These are phyloP conservation scores for Alternaria tenuissima DNA, from an alignment of 2,329 filamentous ascomycete species.

Conservation along the genomic window DNA sequence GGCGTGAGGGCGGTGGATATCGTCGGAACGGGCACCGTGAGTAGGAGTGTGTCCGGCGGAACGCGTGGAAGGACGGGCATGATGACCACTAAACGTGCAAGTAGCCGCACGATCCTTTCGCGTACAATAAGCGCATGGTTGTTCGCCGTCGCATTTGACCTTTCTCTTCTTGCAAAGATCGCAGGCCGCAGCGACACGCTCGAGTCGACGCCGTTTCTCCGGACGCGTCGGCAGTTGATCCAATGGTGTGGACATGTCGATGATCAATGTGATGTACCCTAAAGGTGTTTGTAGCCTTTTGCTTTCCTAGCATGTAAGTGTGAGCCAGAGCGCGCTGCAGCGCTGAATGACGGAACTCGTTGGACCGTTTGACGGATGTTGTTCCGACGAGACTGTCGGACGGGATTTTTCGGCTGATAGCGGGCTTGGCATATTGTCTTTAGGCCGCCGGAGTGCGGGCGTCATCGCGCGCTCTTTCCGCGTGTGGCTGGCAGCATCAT, in stretches of 20 bases:
- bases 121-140: constrained; percentile 61
- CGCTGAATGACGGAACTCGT: background rate
- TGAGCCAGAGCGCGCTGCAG: background rate
- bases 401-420: background rate
- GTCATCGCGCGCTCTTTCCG: background rate
- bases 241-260: constrained; percentile 6
- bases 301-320: too few relatives aligned
- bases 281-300: too few relatives aligned
- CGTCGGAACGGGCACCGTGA: constrained; percentile 3
- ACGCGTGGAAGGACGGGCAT: constrained; percentile 42
- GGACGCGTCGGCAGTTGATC: constrained; percentile 12
- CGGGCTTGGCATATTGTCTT: constrained; percentile 8
- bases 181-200: constrained; percentile 41
- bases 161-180: constrained; percentile 44
- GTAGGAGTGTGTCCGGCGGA: constrained; percentile 44
- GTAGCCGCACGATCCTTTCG: constrained; percentile 52
- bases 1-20: constrained; percentile 3
- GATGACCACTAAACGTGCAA: constrained; percentile 52
- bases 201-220: constrained; percentile 35
- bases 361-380: background rate
- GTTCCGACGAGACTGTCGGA: constrained; percentile 3
- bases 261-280: background rate
- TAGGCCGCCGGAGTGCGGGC: constrained; percentile 1
- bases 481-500: background rate
- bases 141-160: constrained; percentile 62